Evolutionary conservation across 2,329 filamentous ascomycete species (phyloP).

Genomic region (Penicillium brevicompactum): DNA sequence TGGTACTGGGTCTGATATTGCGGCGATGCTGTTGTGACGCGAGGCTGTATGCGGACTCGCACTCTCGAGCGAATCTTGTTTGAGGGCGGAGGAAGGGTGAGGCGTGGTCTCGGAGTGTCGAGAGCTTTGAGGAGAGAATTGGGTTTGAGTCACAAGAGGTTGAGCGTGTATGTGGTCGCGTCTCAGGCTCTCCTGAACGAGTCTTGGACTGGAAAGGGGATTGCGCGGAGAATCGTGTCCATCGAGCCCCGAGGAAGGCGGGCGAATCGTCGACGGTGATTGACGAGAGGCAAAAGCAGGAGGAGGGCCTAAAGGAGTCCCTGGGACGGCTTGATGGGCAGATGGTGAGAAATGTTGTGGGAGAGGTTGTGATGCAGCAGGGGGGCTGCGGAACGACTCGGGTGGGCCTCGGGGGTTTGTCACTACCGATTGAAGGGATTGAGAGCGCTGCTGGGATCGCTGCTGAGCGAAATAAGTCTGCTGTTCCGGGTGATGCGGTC

Average conservation of each 20-base stretch:
- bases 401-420: slow-evolving; percentile 36
- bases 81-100: slow-evolving; percentile 52
- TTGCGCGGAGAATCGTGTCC: slow-evolving; percentile 38
- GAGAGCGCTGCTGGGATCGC: slow-evolving; percentile 40
- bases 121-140: slow-evolving; percentile 46
- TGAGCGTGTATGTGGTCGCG: slow-evolving; percentile 28
- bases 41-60: slow-evolving; percentile 73
- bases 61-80: slow-evolving; percentile 71
- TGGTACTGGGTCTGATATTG: slow-evolving; percentile 28
- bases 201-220: slow-evolving; percentile 36
- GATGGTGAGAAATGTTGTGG: slow-evolving; percentile 36
- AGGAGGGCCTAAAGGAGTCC: slow-evolving; percentile 53
- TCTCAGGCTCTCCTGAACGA: slow-evolving; percentile 30
- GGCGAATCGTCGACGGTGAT: slow-evolving; percentile 40
- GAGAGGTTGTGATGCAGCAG: slow-evolving; percentile 32
- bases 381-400: slow-evolving; percentile 39
- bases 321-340: slow-evolving; percentile 48
- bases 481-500: slow-evolving; percentile 32
- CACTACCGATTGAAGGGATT: slow-evolving; percentile 43
- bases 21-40: slow-evolving; percentile 31
- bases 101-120: slow-evolving; percentile 31
- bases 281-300: slow-evolving; percentile 34
- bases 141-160: slow-evolving; percentile 33
- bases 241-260: slow-evolving; percentile 41
- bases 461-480: slow-evolving; percentile 42